Conservation (phyloP, 2,329 filamentous ascomycete species). For the Curvularia verruculosa region DNA sequence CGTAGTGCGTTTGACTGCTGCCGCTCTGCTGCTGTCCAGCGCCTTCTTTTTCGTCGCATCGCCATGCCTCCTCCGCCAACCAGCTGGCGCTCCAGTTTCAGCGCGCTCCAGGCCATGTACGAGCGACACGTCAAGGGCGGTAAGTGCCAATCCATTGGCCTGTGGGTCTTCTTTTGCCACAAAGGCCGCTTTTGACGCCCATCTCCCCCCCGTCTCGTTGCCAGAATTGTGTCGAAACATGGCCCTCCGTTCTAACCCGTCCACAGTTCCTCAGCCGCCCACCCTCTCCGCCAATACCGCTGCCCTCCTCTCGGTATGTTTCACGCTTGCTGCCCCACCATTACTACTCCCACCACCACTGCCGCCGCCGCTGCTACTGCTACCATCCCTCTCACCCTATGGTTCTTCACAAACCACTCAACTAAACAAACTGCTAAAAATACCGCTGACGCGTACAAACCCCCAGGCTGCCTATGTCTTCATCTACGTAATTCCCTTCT, state of each 20-base stretch:
- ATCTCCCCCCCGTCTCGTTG: constrained; percentile 32
- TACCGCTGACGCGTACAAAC: constrained; percentile 28
- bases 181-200: constrained; percentile 30
- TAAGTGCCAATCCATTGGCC: constrained; percentile 47
- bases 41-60: constrained; percentile 21
- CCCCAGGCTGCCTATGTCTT: constrained; percentile 77
- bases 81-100: constrained; percentile 43
- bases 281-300: constrained; percentile 44
- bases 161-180: constrained; percentile 22
- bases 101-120: constrained; percentile 36
- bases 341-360: constrained; percentile 4
- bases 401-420: constrained; percentile 14
- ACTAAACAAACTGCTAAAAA: constrained; percentile 5
- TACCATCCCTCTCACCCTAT: constrained; percentile 35
- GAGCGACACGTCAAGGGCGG: constrained; percentile 45
- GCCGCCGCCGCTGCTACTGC: constrained; percentile 1
- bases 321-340: constrained; percentile 34
- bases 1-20: constrained; percentile 16
- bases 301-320: constrained; percentile 49
- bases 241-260: constrained; percentile 39
- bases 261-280: constrained; percentile 46
- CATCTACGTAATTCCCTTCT: constrained; percentile 89
- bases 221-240: constrained; percentile 17
- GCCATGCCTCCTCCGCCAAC: constrained; percentile 44
- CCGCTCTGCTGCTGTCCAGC: constrained; percentile 8